Conservation (phyloP, 495 filamentous ascomycete genomes). For the Aspergillus saccharolyticus region DNA sequence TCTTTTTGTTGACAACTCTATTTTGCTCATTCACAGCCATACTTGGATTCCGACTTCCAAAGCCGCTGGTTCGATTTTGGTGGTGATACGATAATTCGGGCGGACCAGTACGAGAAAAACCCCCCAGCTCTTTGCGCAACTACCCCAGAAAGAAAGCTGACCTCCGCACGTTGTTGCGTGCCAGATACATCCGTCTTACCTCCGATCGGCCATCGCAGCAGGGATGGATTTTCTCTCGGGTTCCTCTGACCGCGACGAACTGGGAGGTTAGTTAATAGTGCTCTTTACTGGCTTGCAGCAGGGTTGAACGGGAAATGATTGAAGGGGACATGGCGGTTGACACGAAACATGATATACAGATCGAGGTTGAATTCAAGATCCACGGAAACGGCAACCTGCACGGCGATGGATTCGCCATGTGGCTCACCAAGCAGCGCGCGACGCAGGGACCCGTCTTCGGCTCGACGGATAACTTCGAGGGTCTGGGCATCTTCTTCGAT, state of each 20-base stretch:
- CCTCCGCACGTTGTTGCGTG: background rate
- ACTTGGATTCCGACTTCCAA: slow-evolving; percentile 96
- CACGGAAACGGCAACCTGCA: slow-evolving; percentile 78
- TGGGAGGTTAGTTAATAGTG: slow-evolving; percentile 85
- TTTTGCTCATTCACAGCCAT: slow-evolving; percentile 58
- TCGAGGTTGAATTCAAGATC: slow-evolving; percentile 94
- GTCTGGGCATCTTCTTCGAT: slow-evolving; percentile 94
- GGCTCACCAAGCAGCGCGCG: slow-evolving; percentile 92
- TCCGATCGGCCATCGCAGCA: slow-evolving; percentile 82
- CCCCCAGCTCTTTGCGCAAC: background rate
- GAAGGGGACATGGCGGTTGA: background rate
- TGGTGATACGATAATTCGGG: slow-evolving; percentile 87
- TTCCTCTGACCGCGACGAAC: slow-evolving; percentile 95
- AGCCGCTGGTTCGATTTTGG: slow-evolving; percentile 99
- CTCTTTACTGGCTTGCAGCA: background rate
- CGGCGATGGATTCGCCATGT: slow-evolving; percentile 97
- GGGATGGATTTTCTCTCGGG: slow-evolving; percentile 89
- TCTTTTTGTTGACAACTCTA: slow-evolving; percentile 29
- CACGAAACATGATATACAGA: slow-evolving; percentile 52
- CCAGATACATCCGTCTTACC: slow-evolving; percentile 86
- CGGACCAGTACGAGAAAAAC: slow-evolving; percentile 67
- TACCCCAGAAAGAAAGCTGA: slow-evolving; percentile 6
- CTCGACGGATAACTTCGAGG: slow-evolving; percentile 81
- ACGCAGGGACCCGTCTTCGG: slow-evolving; percentile 84
- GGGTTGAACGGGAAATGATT: background rate